Evolutionary conservation across 768 basidiomycete genomes (phyloP).

Genomic region (Agrocybe chaxingu): DNA sequence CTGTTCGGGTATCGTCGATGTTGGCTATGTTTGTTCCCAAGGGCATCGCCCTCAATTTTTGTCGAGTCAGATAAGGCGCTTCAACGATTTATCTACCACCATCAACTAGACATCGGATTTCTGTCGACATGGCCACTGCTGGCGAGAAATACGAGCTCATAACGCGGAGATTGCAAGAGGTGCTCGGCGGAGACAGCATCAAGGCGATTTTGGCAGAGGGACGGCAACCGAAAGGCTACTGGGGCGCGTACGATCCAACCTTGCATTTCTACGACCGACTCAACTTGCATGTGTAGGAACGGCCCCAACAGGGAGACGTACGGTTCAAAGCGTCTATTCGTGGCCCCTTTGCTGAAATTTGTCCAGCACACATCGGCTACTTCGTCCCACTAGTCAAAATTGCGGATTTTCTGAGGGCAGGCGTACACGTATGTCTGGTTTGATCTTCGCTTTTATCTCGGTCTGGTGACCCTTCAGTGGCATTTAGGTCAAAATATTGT

Average conservation of each 20-base stretch:
- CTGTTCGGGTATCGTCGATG: too few relatives aligned
- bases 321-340: constrained; percentile 24
- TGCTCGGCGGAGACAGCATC: constrained; percentile 82
- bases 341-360: background rate
- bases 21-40: too few relatives aligned
- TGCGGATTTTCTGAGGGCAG: constrained; percentile 91
- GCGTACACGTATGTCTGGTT: constrained; percentile 61
- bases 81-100: too few relatives aligned
- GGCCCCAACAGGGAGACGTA: constrained; percentile 92
- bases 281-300: constrained; percentile 54
- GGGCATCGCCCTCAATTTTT: too few relatives aligned
- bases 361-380: constrained; percentile 91
- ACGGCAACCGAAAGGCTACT: constrained; percentile 80
- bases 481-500: constrained; percentile 66
- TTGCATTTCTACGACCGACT: constrained; percentile 7
- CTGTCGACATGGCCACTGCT: constrained; percentile 26
- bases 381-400: constrained; percentile 95
- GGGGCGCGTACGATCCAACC: constrained; percentile 57
- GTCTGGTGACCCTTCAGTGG: constrained; percentile 3
- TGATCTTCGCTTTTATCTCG: constrained; percentile 10
- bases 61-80: too few relatives aligned
- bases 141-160: constrained; percentile 76
- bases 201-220: constrained; percentile 78
- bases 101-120: too few relatives aligned
- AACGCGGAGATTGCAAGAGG: constrained; percentile 82